Base-by-base conservation (phyloP, 768 basidiomycete genomes). In the Inosperma sp. region DNA sequence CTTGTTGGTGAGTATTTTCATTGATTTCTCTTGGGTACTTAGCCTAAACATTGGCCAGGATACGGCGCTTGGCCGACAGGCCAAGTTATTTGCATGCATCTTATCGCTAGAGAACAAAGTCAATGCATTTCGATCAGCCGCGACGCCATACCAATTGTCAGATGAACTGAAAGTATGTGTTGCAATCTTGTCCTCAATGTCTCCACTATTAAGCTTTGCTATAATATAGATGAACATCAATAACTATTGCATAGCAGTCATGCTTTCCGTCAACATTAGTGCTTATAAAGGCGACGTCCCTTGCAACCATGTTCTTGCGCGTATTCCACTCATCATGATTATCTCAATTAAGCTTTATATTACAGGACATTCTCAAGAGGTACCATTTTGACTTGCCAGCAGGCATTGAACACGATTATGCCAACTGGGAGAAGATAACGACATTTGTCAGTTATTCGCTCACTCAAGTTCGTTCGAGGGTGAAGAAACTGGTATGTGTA, bases 231-330 rank as follows among this genome's bases (percentile, higher is more conserved):
- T 52, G 13, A 62, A 64, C 49, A 60, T 63, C 34, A 34, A 51
- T 16, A 53, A 45, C 37, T 59, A 58, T 44, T 19, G 34, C 2
- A 17, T 55, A 4, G 58, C 60, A n/a, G 52, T 59, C 13, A 35
- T 62, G 1, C 53, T 61, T 2, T 65, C 63, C 2, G 25, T 55
- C 9, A 61, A 65, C 36, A 51, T 65, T 19, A 44, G 30, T 30
- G 35, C 53, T 4, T 65, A 65, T 49, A 60, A 59, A 35, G 64
- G 62, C 5, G 36, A 22, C 14, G 36, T 45, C 7, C 57, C 60
- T 7, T 16, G 42, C n/a, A 48, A 61, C 14, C 50, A 52, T 51
- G 56, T 65, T 29, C 31, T 65, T 12, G 64, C 63, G 48, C 23
- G 55, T 57, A n/a, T 30, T 30, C 39, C 33, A 13, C 45, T 10